Evolutionary conservation across 2,329 filamentous ascomycete genomes (phyloP), one percentile per base, ranked within the genome.

Genomic region (Lojkania enalia): DNA sequence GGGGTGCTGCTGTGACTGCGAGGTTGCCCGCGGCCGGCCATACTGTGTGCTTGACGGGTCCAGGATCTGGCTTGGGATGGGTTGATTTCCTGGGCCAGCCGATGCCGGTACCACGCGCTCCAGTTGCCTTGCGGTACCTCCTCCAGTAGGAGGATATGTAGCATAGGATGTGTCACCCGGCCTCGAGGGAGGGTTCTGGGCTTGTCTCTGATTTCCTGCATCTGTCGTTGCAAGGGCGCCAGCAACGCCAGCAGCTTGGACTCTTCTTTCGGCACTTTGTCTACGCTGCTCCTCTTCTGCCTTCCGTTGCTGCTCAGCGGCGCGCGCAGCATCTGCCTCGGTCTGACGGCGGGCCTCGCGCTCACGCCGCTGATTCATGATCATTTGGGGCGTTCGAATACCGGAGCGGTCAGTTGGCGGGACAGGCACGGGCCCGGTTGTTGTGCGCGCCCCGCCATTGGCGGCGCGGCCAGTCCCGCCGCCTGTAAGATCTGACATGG

Each of bases 301-400:
- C 57, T 81, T 79, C 56, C 79, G 76, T 67, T 82, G 80, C 64
- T 72, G 61, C 46, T 75, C 72, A 31, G 64, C 64, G 42, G 48
- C 74, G 61, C 70, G 64, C 74, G 72, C 61, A 18, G 70, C 66
- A 45, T 66, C 72, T 55, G 83, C 80, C 61, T 87, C 84, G 32
- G 80, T 79, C 63, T 88, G 84, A 51, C 83, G 80, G 46, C 85
- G 77, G 19, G 86, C 82, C 69, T 95, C 89, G 51, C 91, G 81
- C 54, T 88, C 87, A 43, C 82, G 80, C 44, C 91, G 85, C 66
- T 91, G 85, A 70, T 88, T 84, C 91, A 96, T 95, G 61, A 97
- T 92, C 73, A 92, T 87, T 54, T 87, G 84, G 13, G 92, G 92
- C 25, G 90, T 91, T 56, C 86, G 83, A 49, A 96, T 87, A 19